Evolutionary conservation across 1,284 basidiomycete species (phyloP), one percentile per base, ranked within the genome.

Genomic region (Butyriboletus appendiculatus): DNA sequence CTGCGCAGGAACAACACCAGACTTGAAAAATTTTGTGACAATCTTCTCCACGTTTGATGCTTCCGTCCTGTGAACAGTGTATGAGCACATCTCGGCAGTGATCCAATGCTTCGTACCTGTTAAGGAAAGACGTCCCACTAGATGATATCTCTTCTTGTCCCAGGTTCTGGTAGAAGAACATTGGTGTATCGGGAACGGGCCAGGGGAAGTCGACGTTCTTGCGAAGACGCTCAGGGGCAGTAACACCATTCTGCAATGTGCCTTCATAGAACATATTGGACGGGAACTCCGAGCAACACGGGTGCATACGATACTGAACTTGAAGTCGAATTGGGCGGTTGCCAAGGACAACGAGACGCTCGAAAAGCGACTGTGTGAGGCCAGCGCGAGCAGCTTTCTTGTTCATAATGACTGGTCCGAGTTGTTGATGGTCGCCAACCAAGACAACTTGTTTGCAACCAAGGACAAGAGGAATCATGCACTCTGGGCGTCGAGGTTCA

Each of bases 241-340:
- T 99, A 55, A 99, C 97, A 74, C 97, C 97, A 71, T 99, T 99
- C 76, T 99, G 97, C 43, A 99, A 76, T 0, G 96, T 97, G 20
- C 97, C 97, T 72, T 99, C 97, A 75, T 99, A 99, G 77, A 99
- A 99, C 96, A 99, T 98, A 75, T 99, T 99, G 58, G 94, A 97
- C 1, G 97, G 96, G 77, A 99, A 99, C 73, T 99, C 96, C 45
- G 97, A 98, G 45, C 99, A 80, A 73, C 96, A 98, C 15, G 97
- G 97, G 71, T 99, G 97, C 97, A 99, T 99, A 72, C 97, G 96
- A 70, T 99, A 99, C 75, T 99, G 97, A 42, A 99, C 97, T 76
- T 99, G 95, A 34, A 99, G 83, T 58, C 97, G 94, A 66, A 99
- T 99, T 18, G 97, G 97, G 24, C 94, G 85, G 73, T 99, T 99